Evolutionary conservation across 176 grass and related monocot genomes (phyloP), one percentile per base, ranked within the genome.

Genomic region (Carex cristatella): DNA sequence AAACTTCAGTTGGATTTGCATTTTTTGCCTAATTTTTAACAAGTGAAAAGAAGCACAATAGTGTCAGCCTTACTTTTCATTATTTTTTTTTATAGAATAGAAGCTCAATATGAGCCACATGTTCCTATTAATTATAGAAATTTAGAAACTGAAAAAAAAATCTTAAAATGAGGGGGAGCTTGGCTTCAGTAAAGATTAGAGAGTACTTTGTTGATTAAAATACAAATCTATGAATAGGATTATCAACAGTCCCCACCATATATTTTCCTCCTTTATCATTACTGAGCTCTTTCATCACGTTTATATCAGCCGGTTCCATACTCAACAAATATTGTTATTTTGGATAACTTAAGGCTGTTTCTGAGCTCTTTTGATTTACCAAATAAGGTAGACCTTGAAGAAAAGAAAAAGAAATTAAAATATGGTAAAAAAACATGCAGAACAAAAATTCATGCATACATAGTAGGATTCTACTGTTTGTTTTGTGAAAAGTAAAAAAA

Each of bases 1-100:
- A 71, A 61, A 93, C 87, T 91, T 98, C 93, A 27, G 79, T 49
- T 67, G 91, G 91, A 60, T 86, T 92, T 28, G 93, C 96, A 54
- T 12, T 40, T 4, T 57, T 88, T 32, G 89, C 95, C 94, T 97
- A 87, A 27, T 80, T 11, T 10, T 62, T 12, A 15, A 70, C 31
- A 44, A 55, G 44, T 13, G 5, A 55, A 14, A 31, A 33, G 27
- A 55, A 83, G 12, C 18, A 49, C 37, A 83, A 83, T 44, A 5
- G 23, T 62, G 31, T 81, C 48, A 81, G 58, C 4, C 46, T 46
- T 81, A 61, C 42, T 60, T 81, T 44, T 64, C 23, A 11, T 5
- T 28, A 9, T 64, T 44, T 58, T 19, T 61, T 15, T 0, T 11
- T 0, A 64, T 15, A 42, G 10, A 23, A 64, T 27, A 44, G 59